Percentiles rank a stretch among this genome's conserved stretches.
Conservation (phyloP, 257 asterid genomes). For the Echites panduratus region DNA sequence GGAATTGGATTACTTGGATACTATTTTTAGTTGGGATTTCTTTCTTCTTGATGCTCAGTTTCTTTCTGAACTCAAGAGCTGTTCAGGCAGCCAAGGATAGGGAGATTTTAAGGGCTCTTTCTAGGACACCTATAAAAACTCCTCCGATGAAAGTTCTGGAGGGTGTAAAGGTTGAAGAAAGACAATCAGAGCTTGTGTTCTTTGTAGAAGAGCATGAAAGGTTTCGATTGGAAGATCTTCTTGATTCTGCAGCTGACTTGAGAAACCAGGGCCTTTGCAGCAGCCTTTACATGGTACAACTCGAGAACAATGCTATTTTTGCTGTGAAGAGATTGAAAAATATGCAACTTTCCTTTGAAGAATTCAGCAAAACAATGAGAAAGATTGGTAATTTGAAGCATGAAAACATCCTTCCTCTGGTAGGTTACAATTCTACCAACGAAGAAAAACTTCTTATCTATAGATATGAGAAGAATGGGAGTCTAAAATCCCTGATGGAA, state of each 20-base stretch:
- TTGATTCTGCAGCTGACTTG: slow-evolving; percentile 37
- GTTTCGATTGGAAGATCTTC: slow-evolving; percentile 38
- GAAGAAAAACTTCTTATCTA: slow-evolving; percentile 40
- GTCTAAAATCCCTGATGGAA: slow-evolving; percentile 30
- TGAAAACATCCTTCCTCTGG: slow-evolving; percentile 37
- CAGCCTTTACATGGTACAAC: slow-evolving; percentile 34
- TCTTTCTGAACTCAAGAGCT: slow-evolving; percentile 10
- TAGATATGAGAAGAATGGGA: slow-evolving; percentile 37
- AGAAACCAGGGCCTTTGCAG: slow-evolving; percentile 27
- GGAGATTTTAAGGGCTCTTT: slow-evolving; percentile 6
- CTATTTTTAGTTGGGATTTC: slow-evolving; percentile 16
- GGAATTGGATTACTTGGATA: slow-evolving; percentile 12
- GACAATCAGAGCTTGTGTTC: slow-evolving; percentile 37
- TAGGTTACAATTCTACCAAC: slow-evolving; percentile 31
- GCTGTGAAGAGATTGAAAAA: slow-evolving; percentile 43
- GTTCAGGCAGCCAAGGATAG: slow-evolving; percentile 9
- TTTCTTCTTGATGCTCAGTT: slow-evolving; percentile 8
- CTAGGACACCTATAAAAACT: slow-evolving; percentile 13
- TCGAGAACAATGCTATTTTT: slow-evolving; percentile 22
- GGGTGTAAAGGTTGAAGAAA: slow-evolving; percentile 13
- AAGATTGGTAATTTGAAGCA: slow-evolving; percentile 40
- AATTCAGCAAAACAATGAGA: slow-evolving; percentile 34
- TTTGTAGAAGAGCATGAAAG: slow-evolving; percentile 35
- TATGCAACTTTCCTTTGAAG: slow-evolving; percentile 25
- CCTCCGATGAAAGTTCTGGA: slow-evolving; percentile 16